Evolutionary conservation across 108 stramenopile species (phyloP), one percentile per base, ranked within the genome.

Genomic region (Cyclostephanos invisitatus): DNA sequence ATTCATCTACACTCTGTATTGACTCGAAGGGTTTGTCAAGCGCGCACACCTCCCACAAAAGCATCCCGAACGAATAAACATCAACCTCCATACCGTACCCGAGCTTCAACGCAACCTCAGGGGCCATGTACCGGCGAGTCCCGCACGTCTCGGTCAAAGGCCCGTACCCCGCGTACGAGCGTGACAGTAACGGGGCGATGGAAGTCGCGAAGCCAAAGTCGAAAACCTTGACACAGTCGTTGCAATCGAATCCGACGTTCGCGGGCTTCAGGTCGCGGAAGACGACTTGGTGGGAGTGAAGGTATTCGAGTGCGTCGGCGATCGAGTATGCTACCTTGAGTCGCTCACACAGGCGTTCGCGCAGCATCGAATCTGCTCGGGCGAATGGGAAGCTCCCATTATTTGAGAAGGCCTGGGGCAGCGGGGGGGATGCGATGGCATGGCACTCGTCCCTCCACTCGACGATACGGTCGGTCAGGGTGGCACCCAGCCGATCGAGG

Each of bases 201-300:
- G 62, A 58, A 2, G 69, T 76, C 35, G 79, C 79, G 47, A 94
- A 80, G 1, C 93, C 93, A 67, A 94, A 94, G 67, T 94, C 93
- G 83, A 91, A 91, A 22, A 94, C 67, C 67, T 89, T 84, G 27
- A 90, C 77, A 14, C 65, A 66, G 35, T 70, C 78, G 54, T 87
- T 69, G 18, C 64, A 56, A 51, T 79, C 82, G 56, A 94, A 87
- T 21, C 92, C 92, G 70, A 93, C 76, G 63, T 93, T 93, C 73
- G 85, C 78, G 5, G 71, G 75, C 32, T 94, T 94, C 58, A 94
- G 64, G 63, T 94, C 93, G 18, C 93, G 73, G 77, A 86, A 89
- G 22, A 94, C 74, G 53, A 94, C 84, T 24, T 84, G 62, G 40
- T 74, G 77, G 32, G 78, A 69, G 70, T 94, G 93, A 14, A 94